Percentiles rank a stretch among this genome's conserved stretches.
These are phyloP conservation scores for Dendrostoma leiphaemia DNA, from an alignment of 2,329 filamentous ascomycete species.

Conservation along the genomic window DNA sequence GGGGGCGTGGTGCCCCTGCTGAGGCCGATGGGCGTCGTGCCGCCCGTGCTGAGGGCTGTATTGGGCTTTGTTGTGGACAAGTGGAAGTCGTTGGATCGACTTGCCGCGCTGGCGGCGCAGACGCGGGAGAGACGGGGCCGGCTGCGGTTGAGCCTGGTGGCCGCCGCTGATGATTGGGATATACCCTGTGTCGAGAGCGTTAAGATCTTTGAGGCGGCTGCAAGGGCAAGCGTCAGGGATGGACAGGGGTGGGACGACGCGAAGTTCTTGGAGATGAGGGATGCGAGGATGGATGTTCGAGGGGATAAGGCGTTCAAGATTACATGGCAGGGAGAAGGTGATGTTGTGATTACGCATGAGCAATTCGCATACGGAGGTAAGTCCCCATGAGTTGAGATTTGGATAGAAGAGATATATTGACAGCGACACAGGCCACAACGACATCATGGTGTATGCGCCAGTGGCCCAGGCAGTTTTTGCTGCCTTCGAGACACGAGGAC, in stretches of 20 bases:
- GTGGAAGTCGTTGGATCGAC: conserved; percentile 71
- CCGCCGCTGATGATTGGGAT: conserved; percentile 77
- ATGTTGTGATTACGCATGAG: conserved; percentile 53
- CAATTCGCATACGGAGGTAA: conserved; percentile 54
- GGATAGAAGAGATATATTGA: background rate
- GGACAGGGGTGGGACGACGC: conserved; percentile 38
- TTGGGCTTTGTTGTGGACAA: conserved; percentile 68
- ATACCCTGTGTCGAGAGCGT: conserved; percentile 74
- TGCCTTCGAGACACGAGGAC: conserved; percentile 4
- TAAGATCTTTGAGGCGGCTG: conserved; percentile 59
- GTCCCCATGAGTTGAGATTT: conserved; percentile 21
- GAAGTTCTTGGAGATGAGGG: conserved; percentile 34
- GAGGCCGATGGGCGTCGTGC: conserved; percentile 69
- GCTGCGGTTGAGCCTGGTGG: conserved; percentile 70
- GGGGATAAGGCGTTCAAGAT: conserved; percentile 48
- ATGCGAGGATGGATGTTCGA: conserved; percentile 40
- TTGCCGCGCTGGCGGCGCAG: conserved; percentile 54
- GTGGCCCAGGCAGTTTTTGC: conserved; percentile 61
- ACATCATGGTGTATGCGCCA: conserved; percentile 63
- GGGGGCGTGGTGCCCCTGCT: conserved; percentile 77
- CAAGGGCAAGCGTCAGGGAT: conserved; percentile 45
- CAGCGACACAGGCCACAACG: conserved; percentile 61
- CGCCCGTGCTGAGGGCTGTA: conserved; percentile 60
- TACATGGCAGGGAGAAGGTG: conserved; percentile 40
- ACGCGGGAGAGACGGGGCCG: conserved; percentile 42